A percentile compares a stretch with the other conserved stretches of the same genome.
These are phyloP conservation scores for Teunomyces kruisii DNA, from an alignment of 805 yeast genomes.

Conservation along the genomic window DNA sequence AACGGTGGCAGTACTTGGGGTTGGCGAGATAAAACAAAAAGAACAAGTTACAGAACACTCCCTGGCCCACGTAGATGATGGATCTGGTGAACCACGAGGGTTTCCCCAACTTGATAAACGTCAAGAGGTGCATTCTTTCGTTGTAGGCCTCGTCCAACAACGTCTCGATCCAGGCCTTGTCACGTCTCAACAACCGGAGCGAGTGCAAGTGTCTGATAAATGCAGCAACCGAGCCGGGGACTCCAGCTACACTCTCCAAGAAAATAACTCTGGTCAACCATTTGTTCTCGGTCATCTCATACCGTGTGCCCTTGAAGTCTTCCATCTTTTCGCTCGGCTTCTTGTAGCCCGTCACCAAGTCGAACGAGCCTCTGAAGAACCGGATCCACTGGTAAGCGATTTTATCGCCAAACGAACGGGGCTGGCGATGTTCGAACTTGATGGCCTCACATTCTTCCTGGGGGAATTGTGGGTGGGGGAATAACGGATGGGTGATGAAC, in stretches of 20 bases:
- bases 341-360: conserved; percentile 61
- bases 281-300: conserved; percentile 57
- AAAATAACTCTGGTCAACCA: conserved; percentile 66
- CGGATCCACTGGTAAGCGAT: conserved; percentile 50
- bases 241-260: conserved; percentile 72
- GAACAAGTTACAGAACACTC: conserved; percentile 66
- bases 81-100: conserved; percentile 59
- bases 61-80: conserved; percentile 64
- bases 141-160: conserved; percentile 74
- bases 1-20: conserved; percentile 69
- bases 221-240: conserved; percentile 79
- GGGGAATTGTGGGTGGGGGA: conserved; percentile 35
- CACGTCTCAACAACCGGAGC: conserved; percentile 59
- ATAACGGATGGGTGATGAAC: conserved; percentile 41
- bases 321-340: conserved; percentile 43
- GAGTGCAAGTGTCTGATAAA: conserved; percentile 69
- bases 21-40: conserved; percentile 56
- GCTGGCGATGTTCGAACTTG: conserved; percentile 51
- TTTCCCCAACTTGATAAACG: conserved; percentile 62
- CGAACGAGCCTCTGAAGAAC: conserved; percentile 52
- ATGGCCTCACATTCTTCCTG: conserved; percentile 37
- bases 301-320: conserved; percentile 39
- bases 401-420: conserved; percentile 48
- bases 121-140: conserved; percentile 73
- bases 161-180: conserved; percentile 75